Base-by-base conservation (phyloP, 306 rosid genomes). In the Aeschynomene evenia region DNA sequence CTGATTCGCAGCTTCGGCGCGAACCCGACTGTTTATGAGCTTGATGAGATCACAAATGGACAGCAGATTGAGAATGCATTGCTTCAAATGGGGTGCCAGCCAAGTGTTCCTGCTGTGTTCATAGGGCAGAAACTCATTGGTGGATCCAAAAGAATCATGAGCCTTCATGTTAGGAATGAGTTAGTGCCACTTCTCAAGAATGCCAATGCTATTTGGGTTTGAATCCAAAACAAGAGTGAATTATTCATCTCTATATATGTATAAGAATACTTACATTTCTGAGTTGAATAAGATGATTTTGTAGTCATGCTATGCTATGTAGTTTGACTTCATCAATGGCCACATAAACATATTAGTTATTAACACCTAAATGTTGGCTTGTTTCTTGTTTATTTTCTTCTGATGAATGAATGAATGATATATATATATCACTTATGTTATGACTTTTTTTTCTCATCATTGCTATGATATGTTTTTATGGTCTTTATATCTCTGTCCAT, bases 181-280 rank as follows among this genome's bases (percentile, higher is more conserved):
- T 77, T 90, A 6, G 87, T 75, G 2, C 78, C 88, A 16, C 20
- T 90, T 68, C 88, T 90, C 22, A 84, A 79, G 18, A 70, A 76
- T 31, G 95, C 92, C 6, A 78, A 74, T 15, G 96, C 95, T 21
- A 88, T 90, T 10, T 88, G 95, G 95, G 55, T 90, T 77, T 90
- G 85, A 81, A 11, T 3, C 11, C 0, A 2, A 43, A n/a, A 6
- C 19, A 45, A 45, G 15, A 57, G 6, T 62, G 28, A 14, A 70
- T 6, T 18, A 65, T 21, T 53, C 1, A 2, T 37, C 36, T 39
- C 55, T 58, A 28, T 16, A 21, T 15, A 54, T 3, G 4, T 49
- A 50, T 39, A 42, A 1, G 9, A 4, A 5, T 26, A 29, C 8
- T 29, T 19, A 18, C 39, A 68, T 73, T 20, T 43, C 4, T 11